Conservation (phyloP, 2,329 filamentous ascomycete genomes). For the Alternaria alternata region DNA sequence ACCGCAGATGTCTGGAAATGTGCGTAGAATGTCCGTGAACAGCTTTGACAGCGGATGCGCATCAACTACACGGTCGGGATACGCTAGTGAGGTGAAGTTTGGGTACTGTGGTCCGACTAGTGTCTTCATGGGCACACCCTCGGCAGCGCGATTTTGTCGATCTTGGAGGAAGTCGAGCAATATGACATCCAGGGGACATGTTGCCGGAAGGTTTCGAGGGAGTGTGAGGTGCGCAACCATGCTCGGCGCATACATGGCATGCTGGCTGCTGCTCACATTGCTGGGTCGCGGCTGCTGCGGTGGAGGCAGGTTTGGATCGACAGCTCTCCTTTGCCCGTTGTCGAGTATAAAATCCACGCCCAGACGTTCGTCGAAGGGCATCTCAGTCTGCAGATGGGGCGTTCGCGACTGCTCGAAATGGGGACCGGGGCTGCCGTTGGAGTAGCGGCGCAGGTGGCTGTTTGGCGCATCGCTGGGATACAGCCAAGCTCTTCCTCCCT, state of each 20-base stretch:
- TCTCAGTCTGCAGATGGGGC: conserved; percentile 29
- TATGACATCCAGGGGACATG: conserved; percentile 80
- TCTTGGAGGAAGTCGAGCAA: conserved; percentile 80
- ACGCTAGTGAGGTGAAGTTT: conserved; percentile 78
- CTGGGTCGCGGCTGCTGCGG: conserved; percentile 46
- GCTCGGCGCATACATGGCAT: conserved; percentile 40
- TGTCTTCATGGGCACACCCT: conserved; percentile 70
- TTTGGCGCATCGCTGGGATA: conserved; percentile 42
- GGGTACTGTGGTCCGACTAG: conserved; percentile 81
- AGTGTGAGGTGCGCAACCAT: conserved; percentile 48
- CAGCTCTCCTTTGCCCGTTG: conserved; percentile 56
- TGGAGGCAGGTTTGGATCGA: conserved; percentile 54
- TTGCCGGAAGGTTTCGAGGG: conserved; percentile 67
- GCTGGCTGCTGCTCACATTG: conserved; percentile 33
- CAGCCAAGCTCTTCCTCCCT: conserved; percentile 41
- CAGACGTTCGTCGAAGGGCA: conserved; percentile 65
- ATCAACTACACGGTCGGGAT: conserved; percentile 68
- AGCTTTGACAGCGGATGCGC: conserved; percentile 83
- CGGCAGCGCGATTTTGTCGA: conserved; percentile 69
- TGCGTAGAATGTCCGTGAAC: conserved; percentile 83
- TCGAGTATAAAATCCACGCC: conserved; percentile 76
- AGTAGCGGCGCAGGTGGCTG: conserved; percentile 46
- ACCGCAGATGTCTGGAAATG: conserved; percentile 81
- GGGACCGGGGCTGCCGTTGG: conserved; percentile 48
- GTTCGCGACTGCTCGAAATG: conserved; percentile 55